A percentile compares a stretch with the other conserved stretches of the same genome.
These are phyloP conservation scores for Fraxinus greggii DNA, from an alignment of 305 asterid species.

Conservation along the genomic window DNA sequence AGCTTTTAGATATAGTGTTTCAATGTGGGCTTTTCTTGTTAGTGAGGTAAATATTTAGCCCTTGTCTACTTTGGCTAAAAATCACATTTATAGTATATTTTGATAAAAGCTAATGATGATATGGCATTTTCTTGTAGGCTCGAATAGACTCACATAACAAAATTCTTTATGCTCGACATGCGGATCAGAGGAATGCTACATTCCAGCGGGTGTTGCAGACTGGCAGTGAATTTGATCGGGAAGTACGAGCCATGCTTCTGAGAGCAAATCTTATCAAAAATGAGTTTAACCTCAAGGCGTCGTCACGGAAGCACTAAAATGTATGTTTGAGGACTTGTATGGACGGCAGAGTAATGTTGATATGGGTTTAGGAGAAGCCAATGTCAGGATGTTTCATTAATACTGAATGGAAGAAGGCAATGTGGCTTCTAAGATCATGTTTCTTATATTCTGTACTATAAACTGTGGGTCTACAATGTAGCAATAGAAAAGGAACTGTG, in stretches of 20 bases:
- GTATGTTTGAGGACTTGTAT: constrained; percentile 12
- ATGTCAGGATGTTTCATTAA: not conserved
- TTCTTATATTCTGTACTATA: not conserved
- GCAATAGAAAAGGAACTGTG: no score
- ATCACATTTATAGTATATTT: no score
- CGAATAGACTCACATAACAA: constrained; percentile 94
- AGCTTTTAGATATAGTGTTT: not conserved
- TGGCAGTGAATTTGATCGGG: constrained; percentile 73
- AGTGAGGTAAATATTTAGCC: not conserved
- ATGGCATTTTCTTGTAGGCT: constrained; percentile 57
- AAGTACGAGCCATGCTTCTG: constrained; percentile 78
- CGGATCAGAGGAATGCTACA: constrained; percentile 92
- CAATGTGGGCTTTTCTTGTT: not conserved
- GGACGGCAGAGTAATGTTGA: constrained; percentile 4
- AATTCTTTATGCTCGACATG: constrained; percentile 87
- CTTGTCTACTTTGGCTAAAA: no score
- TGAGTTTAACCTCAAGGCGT: constrained; percentile 47
- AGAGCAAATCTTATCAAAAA: constrained; percentile 86
- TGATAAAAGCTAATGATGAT: not conserved
- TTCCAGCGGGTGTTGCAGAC: constrained; percentile 86
- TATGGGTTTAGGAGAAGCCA: not conserved
- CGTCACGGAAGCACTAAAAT: constrained; percentile 51
- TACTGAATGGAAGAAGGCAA: not conserved
- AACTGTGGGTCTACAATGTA: not conserved
- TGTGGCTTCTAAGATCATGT: not conserved